Evolutionary conservation across 1,139 yeast genomes (phyloP).

Genomic region (Debaryomycetaceae sp.): DNA sequence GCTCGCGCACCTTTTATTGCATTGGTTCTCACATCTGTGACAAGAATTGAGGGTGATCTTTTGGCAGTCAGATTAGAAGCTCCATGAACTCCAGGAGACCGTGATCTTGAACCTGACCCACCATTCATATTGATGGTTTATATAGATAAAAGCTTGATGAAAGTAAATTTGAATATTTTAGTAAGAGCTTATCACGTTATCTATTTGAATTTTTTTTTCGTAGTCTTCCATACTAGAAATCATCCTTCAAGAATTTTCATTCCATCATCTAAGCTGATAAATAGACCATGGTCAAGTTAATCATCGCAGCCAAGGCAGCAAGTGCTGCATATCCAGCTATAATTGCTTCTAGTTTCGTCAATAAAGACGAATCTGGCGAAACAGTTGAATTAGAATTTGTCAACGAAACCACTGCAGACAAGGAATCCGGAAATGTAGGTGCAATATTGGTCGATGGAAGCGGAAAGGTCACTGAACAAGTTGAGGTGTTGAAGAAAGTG

Average conservation of each 20-base stretch:
- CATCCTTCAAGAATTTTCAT: too few species aligned
- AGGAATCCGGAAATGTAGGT: constrained; percentile 37
- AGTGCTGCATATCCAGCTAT: constrained; percentile 76
- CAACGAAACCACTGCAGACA: constrained; percentile 54
- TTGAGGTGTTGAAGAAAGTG: constrained; percentile 42
- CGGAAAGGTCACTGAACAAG: constrained; percentile 42
- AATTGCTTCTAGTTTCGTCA: constrained; percentile 74
- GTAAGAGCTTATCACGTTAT: not conserved
- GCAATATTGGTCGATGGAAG: constrained; percentile 46
- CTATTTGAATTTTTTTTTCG: too few species aligned
- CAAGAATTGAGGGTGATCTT: constrained; percentile 88
- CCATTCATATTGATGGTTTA: not conserved
- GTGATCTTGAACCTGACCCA: not conserved
- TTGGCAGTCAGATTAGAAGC: constrained; percentile 63
- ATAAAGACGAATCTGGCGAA: constrained; percentile 40
- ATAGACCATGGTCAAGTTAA: constrained; percentile 29
- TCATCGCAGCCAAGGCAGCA: constrained; percentile 84
- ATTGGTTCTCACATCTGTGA: constrained; percentile 77
- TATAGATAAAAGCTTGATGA: not conserved
- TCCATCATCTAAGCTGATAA: too few species aligned
- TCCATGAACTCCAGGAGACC: not conserved
- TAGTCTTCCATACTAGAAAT: too few species aligned
- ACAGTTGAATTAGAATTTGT: constrained; percentile 62
- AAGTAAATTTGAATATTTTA: not conserved
- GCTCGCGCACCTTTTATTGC: constrained; percentile 62